A percentile compares a stretch with the other conserved stretches of the same genome.
Conservation (phyloP, 2,329 filamentous ascomycete genomes). For the Plenodomus lindquistii region DNA sequence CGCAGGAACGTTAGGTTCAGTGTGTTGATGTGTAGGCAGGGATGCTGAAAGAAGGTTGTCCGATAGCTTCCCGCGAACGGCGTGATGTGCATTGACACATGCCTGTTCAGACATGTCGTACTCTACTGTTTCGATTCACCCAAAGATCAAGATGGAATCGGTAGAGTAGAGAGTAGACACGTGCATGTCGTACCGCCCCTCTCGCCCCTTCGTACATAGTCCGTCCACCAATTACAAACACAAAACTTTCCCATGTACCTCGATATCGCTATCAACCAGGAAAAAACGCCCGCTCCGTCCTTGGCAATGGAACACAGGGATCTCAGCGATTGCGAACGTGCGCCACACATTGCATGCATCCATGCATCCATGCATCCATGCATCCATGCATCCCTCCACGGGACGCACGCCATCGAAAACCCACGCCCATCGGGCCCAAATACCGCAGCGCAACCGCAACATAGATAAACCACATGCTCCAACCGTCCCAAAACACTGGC, state of each 20-base stretch:
- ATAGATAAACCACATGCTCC: not conserved
- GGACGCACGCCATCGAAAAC: too few species aligned
- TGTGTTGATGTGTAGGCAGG: constrained; percentile 1
- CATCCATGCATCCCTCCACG: not conserved
- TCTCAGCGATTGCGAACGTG: not conserved
- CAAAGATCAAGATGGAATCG: too few species aligned
- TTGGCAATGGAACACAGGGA: not conserved
- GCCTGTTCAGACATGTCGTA: not conserved
- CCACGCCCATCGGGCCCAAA: too few species aligned
- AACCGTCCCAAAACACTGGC: constrained; percentile 8
- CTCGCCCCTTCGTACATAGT: not conserved
- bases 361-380: not conserved
- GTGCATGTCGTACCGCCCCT: not conserved
- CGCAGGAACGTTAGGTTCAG: not conserved
- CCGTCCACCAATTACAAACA: too few species aligned
- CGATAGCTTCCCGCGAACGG: constrained; percentile 31
- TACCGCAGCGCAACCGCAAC: not conserved
- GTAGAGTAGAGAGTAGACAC: too few species aligned
- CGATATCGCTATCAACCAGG: too few species aligned
- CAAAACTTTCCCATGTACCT: too few species aligned
- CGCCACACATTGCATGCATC: not conserved
- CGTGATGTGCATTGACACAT: constrained; percentile 17
- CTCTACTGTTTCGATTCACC: not conserved
- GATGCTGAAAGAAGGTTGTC: constrained; percentile 28
- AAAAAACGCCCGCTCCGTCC: too few species aligned